Base-by-base conservation (phyloP, 495 filamentous ascomycete genomes). In the Penicillium goetzii region DNA sequence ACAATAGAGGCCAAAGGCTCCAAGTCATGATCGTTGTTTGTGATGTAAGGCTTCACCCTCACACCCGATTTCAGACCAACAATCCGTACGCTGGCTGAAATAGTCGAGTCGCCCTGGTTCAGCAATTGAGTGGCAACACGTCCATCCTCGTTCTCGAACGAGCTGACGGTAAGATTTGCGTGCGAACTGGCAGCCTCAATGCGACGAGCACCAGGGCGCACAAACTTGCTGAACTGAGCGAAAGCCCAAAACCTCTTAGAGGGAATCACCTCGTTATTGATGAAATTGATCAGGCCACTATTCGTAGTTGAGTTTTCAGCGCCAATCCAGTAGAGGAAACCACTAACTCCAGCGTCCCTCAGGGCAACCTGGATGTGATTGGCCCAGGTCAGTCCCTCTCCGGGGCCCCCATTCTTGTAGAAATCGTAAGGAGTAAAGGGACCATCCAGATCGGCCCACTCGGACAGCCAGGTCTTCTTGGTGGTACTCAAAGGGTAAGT, bases 301-400 rank as follows among this genome's bases (percentile, higher is more conserved):
- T 38, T 59, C 1, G 41, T 59, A 10, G 40, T 59, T 10, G 57
- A 59, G n/a, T 59, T 49, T 19, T 49, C 57, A 9, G 41, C 57
- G 15, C 81, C 82, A 59, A 81, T 76, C 83, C 84, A 85, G 71
- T 82, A 85, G 6, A 86, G 72, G 59, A 81, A 84, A 8, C 72
- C 83, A 21, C 74, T 79, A 12, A 80, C 1, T 73, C 74, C 14
- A 74, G 62, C 26, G 75, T 75, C 40, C 85, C 64, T 7, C 69
- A 78, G 3, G 70, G 71, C 19, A 77, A 49, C 41, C 17, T 59
- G 75, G 36, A 86, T 82, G 56, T 80, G 75, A 59, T 76, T 80
- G 0, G 85, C 85, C 85, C 85, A 88, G 0, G 79, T 80, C 51
- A 82, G 66, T 3, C 84, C 85, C 57, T 88, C 85, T 26, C 80